Evolutionary conservation across 179 eudicot species (phyloP), one percentile per base, ranked within the genome.

Genomic region (Silene vulgaris): DNA sequence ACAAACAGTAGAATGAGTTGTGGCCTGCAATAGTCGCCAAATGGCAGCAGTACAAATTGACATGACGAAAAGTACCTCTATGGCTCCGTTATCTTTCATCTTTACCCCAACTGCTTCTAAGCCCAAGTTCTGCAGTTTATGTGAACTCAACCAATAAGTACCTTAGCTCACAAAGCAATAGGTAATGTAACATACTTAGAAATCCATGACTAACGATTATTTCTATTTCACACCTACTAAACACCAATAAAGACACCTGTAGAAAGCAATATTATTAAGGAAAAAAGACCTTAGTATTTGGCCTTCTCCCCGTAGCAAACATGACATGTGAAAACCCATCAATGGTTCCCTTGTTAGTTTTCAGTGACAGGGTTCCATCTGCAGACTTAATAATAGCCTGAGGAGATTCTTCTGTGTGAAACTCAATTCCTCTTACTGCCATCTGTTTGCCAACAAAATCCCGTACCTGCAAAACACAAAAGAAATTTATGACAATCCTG

Each of bases 231-330:
- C 5, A 52, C 59, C 17, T 2, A 73, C 56, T 14, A 70, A 48
- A 12, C 48, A 72, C 54, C 1, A 20, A 9, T 57, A 56, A 37
- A 54, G 32, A 4, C 9, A 28, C 21, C 37, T 62, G 65, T 19
- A 40, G 11, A 48, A 64, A 68, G 54, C n/a, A 68, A 3, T 13
- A 45, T 66, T 54, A 72, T 54, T 32, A 45, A 48, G 57, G 19
- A 69, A 74, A 75, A 50, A 8, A 75, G 64, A 94, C 99, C 99
- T 87, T 88, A 57, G 96, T 92, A 77, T 95, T 95, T 48, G 99
- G 93, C 77, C 81, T 90, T 70, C 97, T 94, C 43, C 97, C 99
- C 20, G 99, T 95, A 64, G 99, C 99, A 87, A 90, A 92, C 99
- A 95, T 95, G 75, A 95, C 74, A 83, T 95, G 99, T 16, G 99